Evolutionary conservation across 768 basidiomycete genomes (phyloP), one percentile per base, ranked within the genome.

Genomic region (Paxillus involutus): DNA sequence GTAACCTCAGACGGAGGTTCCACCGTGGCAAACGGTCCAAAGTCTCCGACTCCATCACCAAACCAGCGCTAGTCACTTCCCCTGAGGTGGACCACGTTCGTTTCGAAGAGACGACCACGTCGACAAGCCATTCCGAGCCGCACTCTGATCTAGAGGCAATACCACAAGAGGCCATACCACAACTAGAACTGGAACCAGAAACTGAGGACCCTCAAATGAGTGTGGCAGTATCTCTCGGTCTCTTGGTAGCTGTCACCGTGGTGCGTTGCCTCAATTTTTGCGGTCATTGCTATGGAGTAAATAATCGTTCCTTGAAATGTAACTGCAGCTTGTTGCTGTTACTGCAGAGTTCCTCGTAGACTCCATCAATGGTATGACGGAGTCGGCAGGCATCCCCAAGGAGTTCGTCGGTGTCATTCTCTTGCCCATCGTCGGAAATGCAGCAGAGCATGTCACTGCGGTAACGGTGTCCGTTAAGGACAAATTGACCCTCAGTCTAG

Each of bases 391-490:
- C 7, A 87, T 98, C 51, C 81, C 75, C 54, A 80, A 83, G 56
- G 90, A 89, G 67, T 98, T 94, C 65, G 86, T 97, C 56, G 94
- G 91, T 12, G 71, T 97, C 40, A 88, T 89, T 59, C 75, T 98
- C 13, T 79, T 98, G 8, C 96, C 96, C 6, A 93, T 97, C 36
- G 94, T 94, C 13, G 91, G 91, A 17, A 94, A 93, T 65, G 89
- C 91, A 6, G 92, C 90, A 51, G 94, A 97, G 65, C 94, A 95
- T 65, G 87, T 86, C 37, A 97, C 93, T 3, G 94, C 94, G 13
- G 91, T 97, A 26, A 88, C 88, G 1, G 94, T 94, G 7, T 91
- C 94, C 0, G 88, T 92, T 54, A 95, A 95, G 71, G 84, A 88
- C 70, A 93, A 95, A 68, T 74, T 97, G 19, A 90, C 90, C 43